Base-by-base conservation (phyloP, 345 rosid genomes). In the Ailanthus altissimus region DNA sequence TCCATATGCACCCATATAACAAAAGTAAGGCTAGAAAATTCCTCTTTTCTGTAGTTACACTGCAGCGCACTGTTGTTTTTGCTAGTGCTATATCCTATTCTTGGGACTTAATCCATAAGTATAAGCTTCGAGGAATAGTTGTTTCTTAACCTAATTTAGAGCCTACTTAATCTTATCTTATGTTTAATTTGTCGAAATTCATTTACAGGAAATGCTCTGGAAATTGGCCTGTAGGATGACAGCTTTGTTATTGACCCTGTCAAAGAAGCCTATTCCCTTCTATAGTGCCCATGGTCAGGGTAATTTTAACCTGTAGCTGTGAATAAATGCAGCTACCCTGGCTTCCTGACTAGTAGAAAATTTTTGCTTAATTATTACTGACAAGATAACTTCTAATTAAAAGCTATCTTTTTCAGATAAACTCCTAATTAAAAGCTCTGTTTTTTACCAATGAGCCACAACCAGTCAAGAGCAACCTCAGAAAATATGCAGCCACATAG, bases 391-490 rank as follows among this genome's bases (percentile, higher is more conserved):
- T 42, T 63, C 70, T 75, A 23, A n/a, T 51, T 53, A 88, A 16
- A 86, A 90, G 58, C 85, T 82, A 73, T 80, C 68, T 38, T 85
- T 79, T n/a, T n/a, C n/a, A n/a, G n/a, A n/a, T n/a, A n/a, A 45
- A 64, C 50, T 42, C 53, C 70, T 75, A 23, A n/a, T 51, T 53
- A 88, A 16, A 86, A 90, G 58, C 85, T 82, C 71, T 80, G 66
- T 38, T 85, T 79, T 59, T 84, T 86, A 18, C 95, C 94, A 26
- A 93, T 88, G 73, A 95, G 90, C 97, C 98, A 93, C 60, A 93
- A 72, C 97, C 98, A 92, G 51, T 87, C 99, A 58, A 92, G 88
- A 58, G 91, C 53, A 63, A 90, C 90, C 8, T 98, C 97, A 0
- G 89, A 69, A 83, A 89, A 89, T 79, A 91, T 77, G n/a, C 94